Conservation (phyloP, 768 basidiomycete species). For the Podaxis mareebaensis region DNA sequence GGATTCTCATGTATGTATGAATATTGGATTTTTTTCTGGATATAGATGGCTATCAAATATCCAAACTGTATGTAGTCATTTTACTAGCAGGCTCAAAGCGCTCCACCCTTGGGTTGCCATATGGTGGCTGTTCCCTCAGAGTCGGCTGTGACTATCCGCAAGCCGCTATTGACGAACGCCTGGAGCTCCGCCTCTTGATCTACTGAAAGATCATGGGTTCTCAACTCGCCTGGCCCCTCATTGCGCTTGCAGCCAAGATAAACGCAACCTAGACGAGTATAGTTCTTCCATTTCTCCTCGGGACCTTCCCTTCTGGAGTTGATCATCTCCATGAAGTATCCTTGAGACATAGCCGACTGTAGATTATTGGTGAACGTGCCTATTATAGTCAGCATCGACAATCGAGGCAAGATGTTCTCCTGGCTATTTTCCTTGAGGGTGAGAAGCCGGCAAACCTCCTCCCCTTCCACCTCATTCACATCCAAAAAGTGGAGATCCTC, state of each 20-base stretch:
- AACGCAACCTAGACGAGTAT: neutral
- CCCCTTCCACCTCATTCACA: neutral
- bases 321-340: neutral
- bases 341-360: neutral
- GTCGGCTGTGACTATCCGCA: neutral
- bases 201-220: neutral
- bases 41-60: too few species aligned
- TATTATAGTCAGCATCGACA: neutral
- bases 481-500: neutral
- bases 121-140: neutral
- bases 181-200: neutral
- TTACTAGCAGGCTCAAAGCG: neutral
- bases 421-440: neutral
- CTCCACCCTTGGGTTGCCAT: neutral
- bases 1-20: too few species aligned
- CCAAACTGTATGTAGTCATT: too few species aligned
- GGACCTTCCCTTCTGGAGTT: neutral
- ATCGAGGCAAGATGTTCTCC: neutral
- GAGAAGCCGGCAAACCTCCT: neutral
- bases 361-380: neutral
- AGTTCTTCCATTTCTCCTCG: neutral
- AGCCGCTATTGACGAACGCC: neutral
- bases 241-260: neutral
- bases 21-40: too few species aligned
- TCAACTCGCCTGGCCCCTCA: neutral